A percentile compares a stretch with the other conserved stretches of the same genome.
Conservation (phyloP, 2,329 filamentous ascomycete species). For the Aureobasidium musti region DNA sequence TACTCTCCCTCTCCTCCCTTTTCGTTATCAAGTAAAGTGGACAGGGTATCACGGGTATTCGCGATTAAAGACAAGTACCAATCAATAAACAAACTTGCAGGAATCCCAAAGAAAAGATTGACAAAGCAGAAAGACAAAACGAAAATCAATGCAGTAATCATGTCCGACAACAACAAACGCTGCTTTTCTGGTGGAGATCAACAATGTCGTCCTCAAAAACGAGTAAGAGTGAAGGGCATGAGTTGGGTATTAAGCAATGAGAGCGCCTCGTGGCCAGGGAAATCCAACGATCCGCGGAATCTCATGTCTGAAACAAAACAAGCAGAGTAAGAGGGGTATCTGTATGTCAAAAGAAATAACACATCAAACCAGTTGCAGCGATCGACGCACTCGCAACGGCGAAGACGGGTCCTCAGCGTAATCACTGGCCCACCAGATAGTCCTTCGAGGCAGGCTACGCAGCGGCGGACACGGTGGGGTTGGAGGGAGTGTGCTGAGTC, state of each 20-base stretch:
- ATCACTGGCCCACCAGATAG: constrained; percentile 32
- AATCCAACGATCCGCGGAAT: constrained; percentile 16
- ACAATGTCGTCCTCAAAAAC: constrained; percentile 5
- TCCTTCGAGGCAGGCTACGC: constrained; percentile 36
- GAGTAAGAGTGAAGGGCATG: constrained; percentile 30
- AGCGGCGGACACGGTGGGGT: constrained; percentile 39
- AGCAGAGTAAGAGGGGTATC: constrained; percentile 30
- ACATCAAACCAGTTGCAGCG: constrained; percentile 32
- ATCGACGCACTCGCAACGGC: constrained; percentile 30
- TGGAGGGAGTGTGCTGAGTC: constrained; percentile 30
- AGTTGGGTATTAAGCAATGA: constrained; percentile 36
- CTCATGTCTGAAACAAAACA: constrained; percentile 27
- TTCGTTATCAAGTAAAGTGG: constrained; percentile 22
- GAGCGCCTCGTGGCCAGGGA: constrained; percentile 14
- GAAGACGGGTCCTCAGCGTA: constrained; percentile 19
- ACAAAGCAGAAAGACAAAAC: constrained; percentile 30
- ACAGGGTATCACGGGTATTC: constrained; percentile 33
- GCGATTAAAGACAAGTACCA: constrained; percentile 28
- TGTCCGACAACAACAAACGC: constrained; percentile 26
- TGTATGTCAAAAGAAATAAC: constrained; percentile 28
- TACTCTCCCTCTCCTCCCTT: constrained; percentile 20
- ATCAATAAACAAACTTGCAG: constrained; percentile 22
- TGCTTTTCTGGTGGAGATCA: constrained; percentile 5
- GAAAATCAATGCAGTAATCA: constrained; percentile 20
- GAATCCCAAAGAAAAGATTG: constrained; percentile 29